Conservation (phyloP, 2,329 filamentous ascomycete genomes). For the Penicillium aurantiogriseum region DNA sequence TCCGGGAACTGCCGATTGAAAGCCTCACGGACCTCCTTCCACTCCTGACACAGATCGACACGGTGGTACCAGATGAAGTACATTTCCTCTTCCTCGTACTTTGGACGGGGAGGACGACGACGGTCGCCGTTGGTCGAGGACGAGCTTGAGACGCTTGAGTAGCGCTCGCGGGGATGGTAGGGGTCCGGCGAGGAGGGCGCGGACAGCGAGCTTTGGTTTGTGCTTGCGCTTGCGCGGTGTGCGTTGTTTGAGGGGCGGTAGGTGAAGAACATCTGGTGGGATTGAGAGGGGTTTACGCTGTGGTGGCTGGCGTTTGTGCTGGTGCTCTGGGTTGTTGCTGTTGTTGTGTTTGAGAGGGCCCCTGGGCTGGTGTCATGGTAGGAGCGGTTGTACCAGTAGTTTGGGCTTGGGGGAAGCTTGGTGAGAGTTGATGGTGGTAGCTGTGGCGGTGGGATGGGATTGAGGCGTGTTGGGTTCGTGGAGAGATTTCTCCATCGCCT, state of each 20-base stretch:
- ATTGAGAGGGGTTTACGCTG: not conserved
- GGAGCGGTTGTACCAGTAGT: constrained; percentile 27
- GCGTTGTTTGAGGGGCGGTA: not conserved
- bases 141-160: constrained; percentile 43
- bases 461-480: constrained; percentile 19
- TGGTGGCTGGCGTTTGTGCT: not conserved
- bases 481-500: constrained; percentile 22
- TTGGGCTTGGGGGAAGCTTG: constrained; percentile 31
- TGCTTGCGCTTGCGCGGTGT: constrained; percentile 9
- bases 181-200: constrained; percentile 34
- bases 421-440: constrained; percentile 26
- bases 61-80: constrained; percentile 53
- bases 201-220: constrained; percentile 5
- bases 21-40: constrained; percentile 46
- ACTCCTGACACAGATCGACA: constrained; percentile 47
- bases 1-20: constrained; percentile 46
- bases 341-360: constrained; percentile 8
- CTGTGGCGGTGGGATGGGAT: constrained; percentile 12
- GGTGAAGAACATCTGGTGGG: constrained; percentile 3
- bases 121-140: constrained; percentile 38
- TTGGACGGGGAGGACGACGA: constrained; percentile 45
- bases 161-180: constrained; percentile 40
- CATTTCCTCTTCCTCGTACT: constrained; percentile 49
- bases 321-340: constrained; percentile 21
- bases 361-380: constrained; percentile 25